Percentiles rank a stretch among this genome's conserved stretches.
Evolutionary conservation across 768 basidiomycete species (phyloP).

Genomic region (Amanita fuliginea): DNA sequence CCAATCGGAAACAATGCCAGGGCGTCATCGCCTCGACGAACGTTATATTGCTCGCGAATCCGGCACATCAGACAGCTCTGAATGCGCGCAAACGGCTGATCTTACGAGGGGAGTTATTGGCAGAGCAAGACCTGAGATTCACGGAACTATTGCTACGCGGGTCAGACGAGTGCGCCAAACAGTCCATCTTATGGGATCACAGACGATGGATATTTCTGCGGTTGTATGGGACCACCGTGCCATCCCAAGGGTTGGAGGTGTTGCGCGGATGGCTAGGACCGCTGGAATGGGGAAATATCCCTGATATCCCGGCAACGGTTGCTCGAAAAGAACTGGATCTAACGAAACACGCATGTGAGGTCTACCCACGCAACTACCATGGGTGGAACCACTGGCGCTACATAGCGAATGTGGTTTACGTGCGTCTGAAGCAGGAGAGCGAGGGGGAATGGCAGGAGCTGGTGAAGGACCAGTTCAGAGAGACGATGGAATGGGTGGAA

Average conservation of each 20-base stretch:
- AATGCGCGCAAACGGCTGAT: slow-evolving; percentile 50
- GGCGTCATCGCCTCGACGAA: slow-evolving; percentile 23
- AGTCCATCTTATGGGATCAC: slow-evolving; percentile 61
- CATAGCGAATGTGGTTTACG: slow-evolving; percentile 26
- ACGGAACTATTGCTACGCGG: slow-evolving; percentile 36
- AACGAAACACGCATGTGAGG: slow-evolving; percentile 39
- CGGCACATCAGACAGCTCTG: slow-evolving; percentile 59
- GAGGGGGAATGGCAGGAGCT: slow-evolving; percentile 18
- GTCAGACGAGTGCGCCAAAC: slow-evolving; percentile 46
- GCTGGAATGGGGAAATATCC: slow-evolving; percentile 16
- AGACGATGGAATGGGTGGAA: slow-evolving; percentile 42
- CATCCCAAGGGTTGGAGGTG: background rate
- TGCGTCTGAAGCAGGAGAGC: slow-evolving; percentile 8
- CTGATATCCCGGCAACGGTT: slow-evolving; percentile 22
- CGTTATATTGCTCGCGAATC: slow-evolving; percentile 52
- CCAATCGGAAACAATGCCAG: slow-evolving; percentile 8
- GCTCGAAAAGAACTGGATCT: slow-evolving; percentile 39
- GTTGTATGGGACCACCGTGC: slow-evolving; percentile 14
- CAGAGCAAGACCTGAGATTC: slow-evolving; percentile 36
- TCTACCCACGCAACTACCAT: slow-evolving; percentile 65
- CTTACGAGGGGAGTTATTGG: slow-evolving; percentile 20
- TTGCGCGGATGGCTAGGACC: slow-evolving; percentile 15
- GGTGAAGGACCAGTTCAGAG: slow-evolving; percentile 26
- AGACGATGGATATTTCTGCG: slow-evolving; percentile 50
- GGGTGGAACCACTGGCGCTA: slow-evolving; percentile 58